A percentile compares a stretch with the other conserved stretches of the same genome.
These are phyloP conservation scores for Boletus rubescentipes DNA, from an alignment of 768 basidiomycete genomes.

Conservation along the genomic window DNA sequence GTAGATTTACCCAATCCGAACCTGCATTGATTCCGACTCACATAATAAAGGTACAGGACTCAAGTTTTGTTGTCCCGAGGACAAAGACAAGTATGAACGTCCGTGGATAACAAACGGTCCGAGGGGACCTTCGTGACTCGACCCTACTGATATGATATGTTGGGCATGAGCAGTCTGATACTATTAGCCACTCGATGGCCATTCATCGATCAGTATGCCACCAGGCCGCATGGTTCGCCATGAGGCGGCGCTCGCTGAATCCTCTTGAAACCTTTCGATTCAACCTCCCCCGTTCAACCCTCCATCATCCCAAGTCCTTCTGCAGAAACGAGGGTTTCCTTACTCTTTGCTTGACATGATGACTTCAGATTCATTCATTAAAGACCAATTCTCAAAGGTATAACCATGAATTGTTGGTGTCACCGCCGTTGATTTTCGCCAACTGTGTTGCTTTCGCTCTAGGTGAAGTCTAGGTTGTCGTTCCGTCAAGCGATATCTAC, in stretches of 20 bases:
- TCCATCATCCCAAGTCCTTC: conserved; percentile 2
- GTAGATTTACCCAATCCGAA: conserved; percentile 4
- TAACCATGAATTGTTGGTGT: not conserved
- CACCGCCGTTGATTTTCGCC: not conserved
- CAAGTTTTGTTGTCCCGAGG: conserved; percentile 1
- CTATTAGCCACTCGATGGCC: not conserved
- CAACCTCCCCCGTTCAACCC: conserved; percentile 2
- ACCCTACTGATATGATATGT: conserved; percentile 7
- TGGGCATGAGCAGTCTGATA: not conserved
- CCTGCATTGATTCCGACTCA: conserved; percentile 1
- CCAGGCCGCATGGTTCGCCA: conserved; percentile 21
- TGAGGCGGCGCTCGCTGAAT: conserved; percentile 19
- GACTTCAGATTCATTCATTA: conserved; percentile 3
- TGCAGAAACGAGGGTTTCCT: conserved; percentile 2
- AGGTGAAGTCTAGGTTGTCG: conserved; percentile 2
- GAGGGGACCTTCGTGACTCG: conserved; percentile 4
- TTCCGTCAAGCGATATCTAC: not conserved
- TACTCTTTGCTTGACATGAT: conserved; percentile 4
- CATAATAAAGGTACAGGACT: conserved; percentile 1
- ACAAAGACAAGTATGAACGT: not conserved
- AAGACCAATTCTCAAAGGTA: conserved; percentile 12
- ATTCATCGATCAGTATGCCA: conserved; percentile 11
- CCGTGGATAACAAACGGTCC: conserved; percentile 4
- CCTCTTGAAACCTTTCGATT: conserved; percentile 1
- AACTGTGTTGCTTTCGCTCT: not conserved